phyloP scores from a whole-genome alignment of 2,329 filamentous ascomycete genomes.

The Aureobasidium sp. region DNA sequence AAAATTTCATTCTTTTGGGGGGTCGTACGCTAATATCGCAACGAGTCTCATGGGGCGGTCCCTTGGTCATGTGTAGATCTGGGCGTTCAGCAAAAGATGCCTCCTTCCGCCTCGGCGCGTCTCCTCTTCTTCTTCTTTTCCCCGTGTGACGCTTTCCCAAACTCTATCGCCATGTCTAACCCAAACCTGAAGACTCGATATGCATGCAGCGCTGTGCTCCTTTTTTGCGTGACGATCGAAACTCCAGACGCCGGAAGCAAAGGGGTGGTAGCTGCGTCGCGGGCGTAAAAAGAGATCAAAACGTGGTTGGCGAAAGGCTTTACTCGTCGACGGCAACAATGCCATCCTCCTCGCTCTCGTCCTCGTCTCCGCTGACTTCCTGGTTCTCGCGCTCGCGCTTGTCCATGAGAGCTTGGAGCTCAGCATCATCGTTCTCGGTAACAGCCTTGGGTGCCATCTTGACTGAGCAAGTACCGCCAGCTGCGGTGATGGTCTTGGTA shows the following conservation, averaged over 20 bases:
- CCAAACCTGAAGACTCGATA: slow-evolving; percentile 3
- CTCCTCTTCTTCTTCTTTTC: not conserved
- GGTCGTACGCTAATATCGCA: slow-evolving; percentile 9
- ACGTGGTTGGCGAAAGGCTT: not conserved
- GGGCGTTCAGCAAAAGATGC: slow-evolving; percentile 7
- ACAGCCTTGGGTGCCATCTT: slow-evolving; percentile 99
- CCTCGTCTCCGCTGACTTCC: slow-evolving; percentile 96
- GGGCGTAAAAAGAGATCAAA: not conserved
- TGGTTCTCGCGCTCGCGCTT: slow-evolving; percentile 97
- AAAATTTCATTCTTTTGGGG: slow-evolving; percentile 11
- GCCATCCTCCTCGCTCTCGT: slow-evolving; percentile 88
- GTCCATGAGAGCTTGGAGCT: slow-evolving; percentile 97
- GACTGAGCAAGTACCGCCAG: slow-evolving; percentile 73
- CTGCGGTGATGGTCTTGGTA: slow-evolving; percentile 65
- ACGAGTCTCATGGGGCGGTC: not conserved
- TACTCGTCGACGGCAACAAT: slow-evolving; percentile 43
- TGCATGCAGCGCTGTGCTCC: slow-evolving; percentile 9
- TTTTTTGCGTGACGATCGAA: slow-evolving; percentile 5
- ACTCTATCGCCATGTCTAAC: not conserved
- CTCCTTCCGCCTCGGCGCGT: slow-evolving; percentile 2
- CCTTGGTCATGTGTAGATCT: slow-evolving; percentile 2
- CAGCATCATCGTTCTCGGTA: slow-evolving; percentile 95
- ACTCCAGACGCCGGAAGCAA: slow-evolving; percentile 9
- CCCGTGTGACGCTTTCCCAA: not conserved
- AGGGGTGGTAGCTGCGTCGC: not conserved